These are phyloP conservation scores for Evernia prunastri DNA, from an alignment of 495 filamentous ascomycete genomes.

Conservation along the genomic window DNA sequence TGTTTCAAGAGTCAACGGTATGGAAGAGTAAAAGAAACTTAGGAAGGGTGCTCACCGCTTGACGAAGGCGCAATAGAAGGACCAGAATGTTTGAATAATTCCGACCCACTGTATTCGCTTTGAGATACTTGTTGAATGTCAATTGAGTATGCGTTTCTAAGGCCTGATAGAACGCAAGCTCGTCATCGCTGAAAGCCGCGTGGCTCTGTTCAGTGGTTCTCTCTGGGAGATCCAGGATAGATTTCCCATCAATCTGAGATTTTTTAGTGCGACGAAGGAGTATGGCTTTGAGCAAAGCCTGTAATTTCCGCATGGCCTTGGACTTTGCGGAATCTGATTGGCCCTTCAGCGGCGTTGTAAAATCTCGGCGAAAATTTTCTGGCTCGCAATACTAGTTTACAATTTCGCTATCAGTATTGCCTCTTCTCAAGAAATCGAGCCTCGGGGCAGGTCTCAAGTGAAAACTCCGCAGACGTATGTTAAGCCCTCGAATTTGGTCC, in stretches of 20 bases:
- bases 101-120: constrained; percentile 60
- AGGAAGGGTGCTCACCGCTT: constrained; percentile 42
- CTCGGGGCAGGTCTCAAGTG: neutral
- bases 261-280: constrained; percentile 81
- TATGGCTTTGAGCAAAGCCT: constrained; percentile 74
- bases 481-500: neutral
- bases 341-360: constrained; percentile 48
- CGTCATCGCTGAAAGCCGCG: constrained; percentile 68
- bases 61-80: constrained; percentile 79
- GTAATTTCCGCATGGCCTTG: constrained; percentile 63
- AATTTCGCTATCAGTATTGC: neutral
- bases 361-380: constrained; percentile 52
- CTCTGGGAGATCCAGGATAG: constrained; percentile 68
- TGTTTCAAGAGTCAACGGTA: neutral
- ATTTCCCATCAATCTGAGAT: constrained; percentile 76
- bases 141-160: constrained; percentile 62
- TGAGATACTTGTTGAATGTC: constrained; percentile 72
- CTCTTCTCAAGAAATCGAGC: neutral
- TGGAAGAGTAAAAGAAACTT: neutral
- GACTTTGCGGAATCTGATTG: constrained; percentile 32
- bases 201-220: constrained; percentile 60
- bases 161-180: constrained; percentile 62
- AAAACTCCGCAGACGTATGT: neutral
- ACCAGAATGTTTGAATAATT: constrained; percentile 83
- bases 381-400: constrained; percentile 63